These are phyloP conservation scores for Kluyveromyces nonfermentans DNA, from an alignment of 805 yeast genomes.

Conservation along the genomic window DNA sequence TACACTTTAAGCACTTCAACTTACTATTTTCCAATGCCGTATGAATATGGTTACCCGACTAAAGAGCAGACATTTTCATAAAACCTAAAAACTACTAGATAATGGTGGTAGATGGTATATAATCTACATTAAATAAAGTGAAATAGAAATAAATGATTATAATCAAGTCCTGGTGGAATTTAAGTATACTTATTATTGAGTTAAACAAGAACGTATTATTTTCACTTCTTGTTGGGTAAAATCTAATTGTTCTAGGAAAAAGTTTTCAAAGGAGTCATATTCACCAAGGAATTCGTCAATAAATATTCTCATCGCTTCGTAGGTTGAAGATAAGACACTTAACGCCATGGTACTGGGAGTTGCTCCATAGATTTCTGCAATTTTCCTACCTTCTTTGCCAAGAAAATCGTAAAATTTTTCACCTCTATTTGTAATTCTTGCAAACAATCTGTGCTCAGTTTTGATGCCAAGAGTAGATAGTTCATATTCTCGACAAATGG, in stretches of 20 bases:
- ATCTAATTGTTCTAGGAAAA: constrained; percentile 36
- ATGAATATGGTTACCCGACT: background rate
- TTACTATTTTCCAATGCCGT: background rate
- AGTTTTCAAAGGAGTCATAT: constrained; percentile 47
- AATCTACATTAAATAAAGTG: no score
- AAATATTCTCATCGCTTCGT: constrained; percentile 62
- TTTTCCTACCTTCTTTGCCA: constrained; percentile 20
- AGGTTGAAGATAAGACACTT: constrained; percentile 52
- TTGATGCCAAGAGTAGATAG: constrained; percentile 56
- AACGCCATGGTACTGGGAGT: constrained; percentile 41
- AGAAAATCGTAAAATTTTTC: constrained; percentile 27
- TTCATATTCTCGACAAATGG: constrained; percentile 68
- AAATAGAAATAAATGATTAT: no score
- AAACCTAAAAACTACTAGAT: background rate
- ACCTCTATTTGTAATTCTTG: constrained; percentile 29
- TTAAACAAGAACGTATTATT: constrained; percentile 27
- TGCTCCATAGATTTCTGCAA: constrained; percentile 20
- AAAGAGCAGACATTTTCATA: no score
- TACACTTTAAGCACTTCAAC: background rate
- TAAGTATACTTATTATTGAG: constrained; percentile 11
- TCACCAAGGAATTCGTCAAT: constrained; percentile 42
- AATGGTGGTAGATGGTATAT: background rate
- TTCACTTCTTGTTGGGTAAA: constrained; percentile 38
- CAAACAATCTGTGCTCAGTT: constrained; percentile 31
- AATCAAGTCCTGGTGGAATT: background rate